A percentile compares a stretch with the other conserved stretches of the same genome.
Conservation (phyloP, 2,329 filamentous ascomycete species). For the Pseudonectria buxi region DNA sequence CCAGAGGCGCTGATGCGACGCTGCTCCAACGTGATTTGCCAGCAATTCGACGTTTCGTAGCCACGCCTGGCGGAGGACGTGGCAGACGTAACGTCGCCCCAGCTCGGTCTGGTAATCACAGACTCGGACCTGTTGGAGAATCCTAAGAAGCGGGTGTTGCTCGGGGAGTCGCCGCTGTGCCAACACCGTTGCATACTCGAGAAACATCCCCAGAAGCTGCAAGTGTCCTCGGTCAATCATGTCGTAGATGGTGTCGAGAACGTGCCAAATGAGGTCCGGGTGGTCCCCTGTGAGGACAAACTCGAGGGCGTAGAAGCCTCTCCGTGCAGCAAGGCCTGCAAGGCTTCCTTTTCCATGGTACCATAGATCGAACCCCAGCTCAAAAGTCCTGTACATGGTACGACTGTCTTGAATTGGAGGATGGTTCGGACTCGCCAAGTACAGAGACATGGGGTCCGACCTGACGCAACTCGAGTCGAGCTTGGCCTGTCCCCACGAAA, state of each 20-base stretch:
- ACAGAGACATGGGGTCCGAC: slow-evolving; percentile 31
- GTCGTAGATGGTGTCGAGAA: slow-evolving; percentile 32
- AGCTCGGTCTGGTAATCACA: slow-evolving; percentile 26
- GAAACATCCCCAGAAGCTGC: slow-evolving; percentile 27
- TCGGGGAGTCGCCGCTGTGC: slow-evolving; percentile 22
- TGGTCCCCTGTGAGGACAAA: slow-evolving; percentile 31
- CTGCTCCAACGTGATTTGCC: slow-evolving; percentile 23
- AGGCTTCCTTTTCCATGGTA: slow-evolving; percentile 28
- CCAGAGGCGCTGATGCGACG: slow-evolving; percentile 26
- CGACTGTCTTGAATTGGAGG: slow-evolving; percentile 33
- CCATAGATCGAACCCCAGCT: slow-evolving; percentile 32
- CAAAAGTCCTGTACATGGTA: slow-evolving; percentile 34
- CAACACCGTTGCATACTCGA: slow-evolving; percentile 26
- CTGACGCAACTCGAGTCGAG: slow-evolving; percentile 21
- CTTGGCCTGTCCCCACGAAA: slow-evolving; percentile 29
- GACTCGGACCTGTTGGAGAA: slow-evolving; percentile 25
- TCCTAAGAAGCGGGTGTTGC: slow-evolving; percentile 28
- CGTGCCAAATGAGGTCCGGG: slow-evolving; percentile 32
- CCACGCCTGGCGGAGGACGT: slow-evolving; percentile 30
- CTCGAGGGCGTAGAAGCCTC: slow-evolving; percentile 30
- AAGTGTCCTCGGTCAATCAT: slow-evolving; percentile 31
- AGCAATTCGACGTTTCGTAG: slow-evolving; percentile 30
- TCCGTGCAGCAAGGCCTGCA: slow-evolving; percentile 30
- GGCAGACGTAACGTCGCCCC: slow-evolving; percentile 26
- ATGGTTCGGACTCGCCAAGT: slow-evolving; percentile 28